Conservation (phyloP, 371 early-diverging fungal genomes). For the Synchytrium microbalum region DNA sequence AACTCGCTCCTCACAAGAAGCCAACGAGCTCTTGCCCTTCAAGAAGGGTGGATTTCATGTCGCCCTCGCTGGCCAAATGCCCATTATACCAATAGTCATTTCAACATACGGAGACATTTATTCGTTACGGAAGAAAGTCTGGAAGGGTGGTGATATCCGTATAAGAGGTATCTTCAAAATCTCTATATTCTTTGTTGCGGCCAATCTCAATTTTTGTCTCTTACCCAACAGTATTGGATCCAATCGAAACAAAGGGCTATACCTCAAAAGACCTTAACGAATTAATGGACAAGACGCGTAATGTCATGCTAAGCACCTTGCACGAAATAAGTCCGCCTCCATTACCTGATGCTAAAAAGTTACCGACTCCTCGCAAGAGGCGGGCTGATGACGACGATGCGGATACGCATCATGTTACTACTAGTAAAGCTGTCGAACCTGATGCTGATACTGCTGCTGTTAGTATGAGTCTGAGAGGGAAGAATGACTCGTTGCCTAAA, state of each 20-base stretch:
- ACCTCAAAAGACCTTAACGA: conserved; percentile 52
- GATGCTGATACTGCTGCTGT: too few species aligned
- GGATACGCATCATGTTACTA: too few species aligned
- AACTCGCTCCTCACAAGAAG: conserved; percentile 70
- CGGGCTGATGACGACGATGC: too few species aligned
- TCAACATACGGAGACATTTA: conserved; percentile 72
- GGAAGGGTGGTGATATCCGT: conserved; percentile 58
- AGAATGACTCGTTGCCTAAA: too few species aligned
- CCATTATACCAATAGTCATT: conserved; percentile 84
- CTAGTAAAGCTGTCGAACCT: too few species aligned
- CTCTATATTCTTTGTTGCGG: not conserved
- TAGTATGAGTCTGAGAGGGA: too few species aligned
- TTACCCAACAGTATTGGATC: conserved; percentile 56
- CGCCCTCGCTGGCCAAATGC: conserved; percentile 77
- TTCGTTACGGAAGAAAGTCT: conserved; percentile 48
- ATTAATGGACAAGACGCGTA: conserved; percentile 56
- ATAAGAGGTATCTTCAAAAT: conserved; percentile 50
- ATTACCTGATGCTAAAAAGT: too few species aligned
- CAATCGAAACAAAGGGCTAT: conserved; percentile 59
- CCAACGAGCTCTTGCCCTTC: conserved; percentile 75
- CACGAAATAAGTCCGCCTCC: conserved; percentile 46
- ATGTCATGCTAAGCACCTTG: conserved; percentile 63
- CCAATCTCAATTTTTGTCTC: conserved; percentile 1
- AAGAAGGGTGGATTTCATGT: conserved; percentile 91
- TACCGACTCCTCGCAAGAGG: too few species aligned